phyloP scores from a whole-genome alignment of 305 asterid species.

The Fraxinus velutina region DNA sequence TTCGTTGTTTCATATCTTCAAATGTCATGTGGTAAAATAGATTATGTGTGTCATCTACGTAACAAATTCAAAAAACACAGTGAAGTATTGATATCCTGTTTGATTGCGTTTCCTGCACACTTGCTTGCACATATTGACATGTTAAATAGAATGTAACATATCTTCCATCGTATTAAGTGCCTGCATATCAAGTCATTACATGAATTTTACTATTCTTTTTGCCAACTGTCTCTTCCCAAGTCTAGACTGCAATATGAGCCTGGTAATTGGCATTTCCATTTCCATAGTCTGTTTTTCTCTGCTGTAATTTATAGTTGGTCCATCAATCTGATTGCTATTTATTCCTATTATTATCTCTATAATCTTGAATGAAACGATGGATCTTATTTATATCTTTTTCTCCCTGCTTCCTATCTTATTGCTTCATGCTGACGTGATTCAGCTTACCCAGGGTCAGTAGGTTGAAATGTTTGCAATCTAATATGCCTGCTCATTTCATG shows the following conservation, averaged over 20 bases:
- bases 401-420: not conserved
- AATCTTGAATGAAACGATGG: slow-evolving; percentile 6
- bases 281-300: not conserved
- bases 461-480: not conserved
- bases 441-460: not conserved
- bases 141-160: not conserved
- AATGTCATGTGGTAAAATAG: not conserved
- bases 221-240: not conserved
- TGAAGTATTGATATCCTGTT: not conserved
- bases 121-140: not conserved
- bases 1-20: not conserved
- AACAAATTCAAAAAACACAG: not conserved
- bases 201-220: not conserved
- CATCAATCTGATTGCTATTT: not conserved
- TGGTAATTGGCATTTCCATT: not conserved
- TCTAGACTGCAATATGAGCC: not conserved
- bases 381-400: not conserved
- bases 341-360: not conserved
- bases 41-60: not conserved
- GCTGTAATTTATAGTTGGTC: not conserved
- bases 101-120: not conserved
- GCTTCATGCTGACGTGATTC: slow-evolving; percentile 12
- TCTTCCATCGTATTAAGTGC: not conserved
- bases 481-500: slow-evolving; percentile 6
- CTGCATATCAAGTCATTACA: not conserved